Conservation (phyloP, 1,284 basidiomycete genomes). For the Papiliotrema laurentii region DNA sequence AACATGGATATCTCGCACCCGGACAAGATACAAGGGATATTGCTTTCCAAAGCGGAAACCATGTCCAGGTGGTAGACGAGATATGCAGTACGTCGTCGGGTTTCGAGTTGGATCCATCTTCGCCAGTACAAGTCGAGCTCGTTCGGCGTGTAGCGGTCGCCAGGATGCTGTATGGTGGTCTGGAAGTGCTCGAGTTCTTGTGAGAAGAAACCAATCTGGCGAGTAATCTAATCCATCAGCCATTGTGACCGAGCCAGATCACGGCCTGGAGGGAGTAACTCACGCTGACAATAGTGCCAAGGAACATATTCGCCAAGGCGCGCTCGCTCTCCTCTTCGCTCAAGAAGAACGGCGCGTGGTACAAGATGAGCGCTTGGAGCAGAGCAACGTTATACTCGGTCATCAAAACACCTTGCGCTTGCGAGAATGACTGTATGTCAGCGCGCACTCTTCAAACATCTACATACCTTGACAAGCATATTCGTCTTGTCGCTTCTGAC, state of each 20-base stretch:
- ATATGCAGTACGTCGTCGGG: conserved; percentile 45
- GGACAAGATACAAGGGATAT: conserved; percentile 41
- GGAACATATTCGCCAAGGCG: conserved; percentile 43
- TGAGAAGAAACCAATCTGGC: conserved; percentile 48
- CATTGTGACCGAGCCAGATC: neutral
- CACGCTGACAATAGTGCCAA: conserved; percentile 47
- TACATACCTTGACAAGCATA: conserved; percentile 47
- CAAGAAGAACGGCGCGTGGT: conserved; percentile 48
- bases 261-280: conserved; percentile 6
- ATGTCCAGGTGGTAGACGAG: conserved; percentile 51
- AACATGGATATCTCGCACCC: conserved; percentile 42
- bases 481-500: conserved; percentile 49
- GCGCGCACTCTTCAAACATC: neutral
- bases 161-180: conserved; percentile 21
- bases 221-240: conserved; percentile 38
- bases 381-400: conserved; percentile 49
- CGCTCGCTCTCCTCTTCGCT: conserved; percentile 44
- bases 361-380: conserved; percentile 48
- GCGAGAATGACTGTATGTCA: conserved; percentile 38
- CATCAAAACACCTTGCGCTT: conserved; percentile 44
- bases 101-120: conserved; percentile 36
- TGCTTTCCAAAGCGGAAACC: conserved; percentile 48
- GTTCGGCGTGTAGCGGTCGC: conserved; percentile 24
- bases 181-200: conserved; percentile 39
- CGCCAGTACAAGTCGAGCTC: conserved; percentile 32